These are phyloP conservation scores for Juncus inflexus DNA, from an alignment of 176 grass and related monocot species.

Conservation along the genomic window DNA sequence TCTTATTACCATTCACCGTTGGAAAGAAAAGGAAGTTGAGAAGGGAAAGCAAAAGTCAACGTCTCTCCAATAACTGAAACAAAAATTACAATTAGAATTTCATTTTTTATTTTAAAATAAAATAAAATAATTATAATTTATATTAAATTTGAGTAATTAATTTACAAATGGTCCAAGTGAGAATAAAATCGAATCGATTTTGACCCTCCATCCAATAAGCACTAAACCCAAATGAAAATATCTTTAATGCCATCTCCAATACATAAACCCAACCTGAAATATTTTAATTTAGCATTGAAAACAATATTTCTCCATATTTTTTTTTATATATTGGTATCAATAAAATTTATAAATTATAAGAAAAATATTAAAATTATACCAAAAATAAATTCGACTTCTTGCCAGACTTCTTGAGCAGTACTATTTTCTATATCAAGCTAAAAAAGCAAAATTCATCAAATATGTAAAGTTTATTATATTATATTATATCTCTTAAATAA, in stretches of 20 bases:
- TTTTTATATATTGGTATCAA: too few relatives aligned
- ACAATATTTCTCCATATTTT: neutral
- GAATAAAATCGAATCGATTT: conserved; percentile 94
- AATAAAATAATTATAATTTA: conserved; percentile 16
- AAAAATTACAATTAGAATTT: conserved; percentile 21
- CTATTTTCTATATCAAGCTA: conserved; percentile 97
- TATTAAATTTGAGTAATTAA: conserved; percentile 23
- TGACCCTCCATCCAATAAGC: conserved; percentile 96
- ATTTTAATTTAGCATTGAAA: conserved; percentile 1
- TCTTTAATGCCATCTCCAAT: conserved; percentile 90
- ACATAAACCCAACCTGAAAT: conserved; percentile 95
- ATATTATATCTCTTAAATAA: neutral
- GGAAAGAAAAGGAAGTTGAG: conserved; percentile 88
- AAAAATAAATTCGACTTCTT: conserved; percentile 88
- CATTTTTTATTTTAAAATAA: neutral
- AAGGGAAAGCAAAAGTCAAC: conserved; percentile 77
- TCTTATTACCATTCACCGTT: conserved; percentile 93
- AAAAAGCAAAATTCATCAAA: conserved; percentile 13
- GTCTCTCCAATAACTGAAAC: conserved; percentile 92
- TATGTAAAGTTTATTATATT: conserved; percentile 26
- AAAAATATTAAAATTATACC: conserved; percentile 50
- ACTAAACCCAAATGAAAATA: conserved; percentile 87
- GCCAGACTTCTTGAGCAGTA: conserved; percentile 81
- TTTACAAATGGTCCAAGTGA: conserved; percentile 93
- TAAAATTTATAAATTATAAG: too few relatives aligned